Base-by-base conservation (phyloP, 495 filamentous ascomycete species). In the Penicillium mononematosum region DNA sequence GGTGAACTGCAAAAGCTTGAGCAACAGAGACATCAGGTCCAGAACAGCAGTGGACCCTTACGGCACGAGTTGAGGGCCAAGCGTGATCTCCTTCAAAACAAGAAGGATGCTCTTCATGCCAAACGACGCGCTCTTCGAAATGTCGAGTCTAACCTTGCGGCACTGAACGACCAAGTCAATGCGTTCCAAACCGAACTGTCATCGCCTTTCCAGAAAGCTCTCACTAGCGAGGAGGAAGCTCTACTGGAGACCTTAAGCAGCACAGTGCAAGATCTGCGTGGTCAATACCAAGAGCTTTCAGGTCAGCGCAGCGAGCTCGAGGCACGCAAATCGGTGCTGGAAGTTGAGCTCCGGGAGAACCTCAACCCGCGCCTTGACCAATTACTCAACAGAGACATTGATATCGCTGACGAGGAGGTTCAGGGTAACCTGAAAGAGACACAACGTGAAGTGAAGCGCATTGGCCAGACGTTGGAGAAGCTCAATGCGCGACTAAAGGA, bases 131-230 rank as follows among this genome's bases (percentile, higher is more conserved):
- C 86, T 22, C 81, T 80, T 41, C 88, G 86, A n/a, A 88, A 85
- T 49, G 84, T 96, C 9, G 86, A 94, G 49, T 80, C 81, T 41
- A 85, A 88, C 55, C 75, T 96, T 61, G 89, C 88, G 56, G 83
- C 88, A 49, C 73, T 93, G 42, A 84, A 83, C 46, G 88, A 91
- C 46, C 87, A 89, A 58, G 80, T 92, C 53, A 78, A 68, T 32
- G 84, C 87, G 0, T 87, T 91, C 62, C 83, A 92, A 65, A 79
- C 83, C 11, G 94, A 99, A 68, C 69, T 96, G 48, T 79, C 79
- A 1, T 89, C 91, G 4, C 85, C 92, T 16, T 98, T 97, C 78
- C 96, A 95, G 75, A 98, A 97, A 67, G 84, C 89, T 17, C 79
- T 99, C 24, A 89, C 87, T 17, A 79, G 80, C 10, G 84, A 86